phyloP scores from a whole-genome alignment of 106 monocot genomes.

The Xerophyta viscosa region DNA sequence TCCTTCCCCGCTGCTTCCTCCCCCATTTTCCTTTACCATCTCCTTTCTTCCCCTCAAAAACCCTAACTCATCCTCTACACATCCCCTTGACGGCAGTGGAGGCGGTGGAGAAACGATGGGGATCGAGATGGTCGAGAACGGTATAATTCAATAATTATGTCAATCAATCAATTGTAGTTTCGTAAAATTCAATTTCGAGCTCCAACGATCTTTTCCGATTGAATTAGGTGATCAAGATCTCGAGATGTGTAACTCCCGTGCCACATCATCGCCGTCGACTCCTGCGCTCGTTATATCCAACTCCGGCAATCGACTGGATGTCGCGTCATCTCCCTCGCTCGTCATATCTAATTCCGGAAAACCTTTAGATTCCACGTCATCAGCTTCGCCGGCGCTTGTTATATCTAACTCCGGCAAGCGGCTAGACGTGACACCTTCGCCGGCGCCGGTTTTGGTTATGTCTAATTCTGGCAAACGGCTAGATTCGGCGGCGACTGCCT shows the following conservation, averaged over 20 bases:
- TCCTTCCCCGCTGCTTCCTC: slow-evolving; percentile 33
- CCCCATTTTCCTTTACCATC: slow-evolving; percentile 44
- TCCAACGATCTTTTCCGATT: not conserved
- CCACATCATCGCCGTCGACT: slow-evolving; percentile 25
- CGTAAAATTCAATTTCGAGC: no score
- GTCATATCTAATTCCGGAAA: slow-evolving; percentile 32
- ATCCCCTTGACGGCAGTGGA: no score
- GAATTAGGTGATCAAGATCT: slow-evolving; percentile 26
- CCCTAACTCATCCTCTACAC: no score
- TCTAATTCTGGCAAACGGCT: slow-evolving; percentile 34
- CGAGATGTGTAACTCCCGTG: slow-evolving; percentile 21
- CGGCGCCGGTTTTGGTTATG: slow-evolving; percentile 23
- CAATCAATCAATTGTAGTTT: no score
- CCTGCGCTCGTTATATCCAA: slow-evolving; percentile 21
- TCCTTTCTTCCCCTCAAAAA: slow-evolving; percentile 4
- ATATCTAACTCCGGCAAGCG: slow-evolving; percentile 35
- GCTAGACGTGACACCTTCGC: slow-evolving; percentile 17
- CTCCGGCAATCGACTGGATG: not conserved
- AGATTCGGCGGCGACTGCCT: slow-evolving; percentile 16
- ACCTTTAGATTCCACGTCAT: slow-evolving; percentile 2
- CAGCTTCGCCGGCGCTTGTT: no score
- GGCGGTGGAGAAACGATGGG: no score
- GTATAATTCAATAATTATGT: no score
- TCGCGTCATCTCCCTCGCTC: slow-evolving; percentile 18
- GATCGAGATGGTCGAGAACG: no score